phyloP scores from a whole-genome alignment of 2,329 filamentous ascomycete genomes.

The Aspergillus puulaauensis region DNA sequence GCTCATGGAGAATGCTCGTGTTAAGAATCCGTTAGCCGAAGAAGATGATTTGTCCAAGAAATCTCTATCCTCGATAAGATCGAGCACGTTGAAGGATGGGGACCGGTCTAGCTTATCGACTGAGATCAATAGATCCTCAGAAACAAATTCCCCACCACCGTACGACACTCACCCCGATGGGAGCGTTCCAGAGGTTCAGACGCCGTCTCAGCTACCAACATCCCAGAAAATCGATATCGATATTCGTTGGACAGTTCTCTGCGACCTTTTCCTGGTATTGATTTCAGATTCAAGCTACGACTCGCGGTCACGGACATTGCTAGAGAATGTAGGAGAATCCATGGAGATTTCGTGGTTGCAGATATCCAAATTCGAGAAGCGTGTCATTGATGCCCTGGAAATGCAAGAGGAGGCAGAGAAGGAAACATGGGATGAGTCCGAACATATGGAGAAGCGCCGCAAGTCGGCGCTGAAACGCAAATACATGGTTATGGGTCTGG shows the following conservation, averaged over 20 bases:
- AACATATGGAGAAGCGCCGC: constrained; percentile 82
- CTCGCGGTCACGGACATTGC: constrained; percentile 75
- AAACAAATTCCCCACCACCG: constrained; percentile 54
- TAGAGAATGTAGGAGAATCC: constrained; percentile 78
- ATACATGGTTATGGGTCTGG: constrained; percentile 93
- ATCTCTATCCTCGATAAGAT: constrained; percentile 37
- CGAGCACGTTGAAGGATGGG: constrained; percentile 24
- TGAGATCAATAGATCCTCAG: constrained; percentile 34
- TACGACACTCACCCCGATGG: constrained; percentile 61
- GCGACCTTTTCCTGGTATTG: constrained; percentile 91
- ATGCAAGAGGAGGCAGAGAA: constrained; percentile 95
- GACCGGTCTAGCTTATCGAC: constrained; percentile 33
- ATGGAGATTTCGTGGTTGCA: constrained; percentile 86
- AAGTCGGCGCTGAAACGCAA: constrained; percentile 79
- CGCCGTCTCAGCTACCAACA: constrained; percentile 76
- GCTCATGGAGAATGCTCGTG: constrained; percentile 86
- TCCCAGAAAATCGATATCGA: constrained; percentile 91
- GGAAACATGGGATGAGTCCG: constrained; percentile 97
- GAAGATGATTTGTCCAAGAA: constrained; percentile 32
- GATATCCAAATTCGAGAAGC: constrained; percentile 94
- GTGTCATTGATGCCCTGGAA: constrained; percentile 92
- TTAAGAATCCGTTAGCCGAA: constrained; percentile 85
- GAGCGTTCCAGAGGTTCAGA: constrained; percentile 75
- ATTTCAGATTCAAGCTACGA: constrained; percentile 96
- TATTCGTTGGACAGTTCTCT: constrained; percentile 93